These are phyloP conservation scores for Solanum etuberosum DNA, from an alignment of 257 asterid genomes.

Conservation along the genomic window DNA sequence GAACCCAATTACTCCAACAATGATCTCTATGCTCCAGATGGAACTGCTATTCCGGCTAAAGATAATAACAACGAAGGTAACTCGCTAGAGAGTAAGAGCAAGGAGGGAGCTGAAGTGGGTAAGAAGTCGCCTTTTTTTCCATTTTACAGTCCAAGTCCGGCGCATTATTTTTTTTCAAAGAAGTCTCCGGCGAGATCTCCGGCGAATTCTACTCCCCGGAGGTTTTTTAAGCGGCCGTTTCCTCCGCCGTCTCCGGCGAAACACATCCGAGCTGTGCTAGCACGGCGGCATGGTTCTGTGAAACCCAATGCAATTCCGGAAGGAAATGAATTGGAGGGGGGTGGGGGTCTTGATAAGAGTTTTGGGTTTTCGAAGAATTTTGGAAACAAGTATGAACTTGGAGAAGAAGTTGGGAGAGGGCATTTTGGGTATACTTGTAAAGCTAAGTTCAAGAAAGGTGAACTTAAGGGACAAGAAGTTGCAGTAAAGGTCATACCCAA, in stretches of 20 bases:
- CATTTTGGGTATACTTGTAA: slow-evolving; percentile 91
- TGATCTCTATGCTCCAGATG: not conserved
- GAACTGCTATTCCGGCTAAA: slow-evolving; percentile 3
- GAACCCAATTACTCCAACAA: slow-evolving; percentile 3
- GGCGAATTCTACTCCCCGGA: slow-evolving; percentile 45
- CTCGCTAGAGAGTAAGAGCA: not conserved
- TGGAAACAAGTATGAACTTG: slow-evolving; percentile 60
- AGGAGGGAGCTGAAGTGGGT: slow-evolving; percentile 18
- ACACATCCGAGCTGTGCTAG: slow-evolving; percentile 72
- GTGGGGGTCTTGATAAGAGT: slow-evolving; percentile 52
- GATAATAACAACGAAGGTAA: not conserved
- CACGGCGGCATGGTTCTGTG: slow-evolving; percentile 85
- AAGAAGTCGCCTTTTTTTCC: slow-evolving; percentile 74
- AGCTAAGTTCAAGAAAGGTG: slow-evolving; percentile 83
- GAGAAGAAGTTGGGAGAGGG: slow-evolving; percentile 90
- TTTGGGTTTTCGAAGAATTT: slow-evolving; percentile 82
- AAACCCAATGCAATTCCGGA: slow-evolving; percentile 57
- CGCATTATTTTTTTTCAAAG: slow-evolving; percentile 56
- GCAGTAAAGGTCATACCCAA: slow-evolving; percentile 93
- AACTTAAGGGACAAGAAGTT: slow-evolving; percentile 66
- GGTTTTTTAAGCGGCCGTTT: slow-evolving; percentile 22
- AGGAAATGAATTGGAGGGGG: not conserved
- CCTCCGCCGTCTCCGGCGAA: slow-evolving; percentile 73
- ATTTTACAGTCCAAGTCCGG: slow-evolving; percentile 92
- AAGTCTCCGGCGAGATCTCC: slow-evolving; percentile 75